These are phyloP conservation scores for Debaryomyces hansenii DNA, from an alignment of 805 yeast genomes.

Conservation along the genomic window DNA sequence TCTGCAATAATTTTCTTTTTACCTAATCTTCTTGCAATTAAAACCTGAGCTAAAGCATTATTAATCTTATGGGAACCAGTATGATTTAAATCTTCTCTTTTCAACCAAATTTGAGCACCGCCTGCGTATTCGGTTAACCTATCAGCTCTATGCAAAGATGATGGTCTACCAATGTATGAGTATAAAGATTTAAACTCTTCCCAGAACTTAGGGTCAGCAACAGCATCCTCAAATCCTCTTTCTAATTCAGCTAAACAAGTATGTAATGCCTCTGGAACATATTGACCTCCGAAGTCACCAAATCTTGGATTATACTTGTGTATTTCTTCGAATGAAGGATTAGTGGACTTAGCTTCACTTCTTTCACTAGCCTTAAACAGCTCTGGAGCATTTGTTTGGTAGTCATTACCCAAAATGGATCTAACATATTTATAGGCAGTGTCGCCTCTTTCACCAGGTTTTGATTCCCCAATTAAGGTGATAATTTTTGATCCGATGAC, in stretches of 20 bases:
- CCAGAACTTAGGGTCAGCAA: slow-evolving; percentile 92
- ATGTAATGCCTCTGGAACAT: slow-evolving; percentile 95
- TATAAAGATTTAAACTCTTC: slow-evolving; percentile 81
- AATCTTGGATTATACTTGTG: slow-evolving; percentile 77
- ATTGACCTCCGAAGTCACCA: slow-evolving; percentile 98
- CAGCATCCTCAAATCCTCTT: slow-evolving; percentile 80
- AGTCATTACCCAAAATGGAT: slow-evolving; percentile 64
- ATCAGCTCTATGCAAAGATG: slow-evolving; percentile 87
- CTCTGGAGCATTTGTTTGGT: slow-evolving; percentile 26
- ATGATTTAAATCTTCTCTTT: slow-evolving; percentile 93
- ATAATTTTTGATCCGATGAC: slow-evolving; percentile 91
- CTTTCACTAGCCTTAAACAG: slow-evolving; percentile 21
- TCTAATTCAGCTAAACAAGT: slow-evolving; percentile 90
- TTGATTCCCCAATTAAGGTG: slow-evolving; percentile 64
- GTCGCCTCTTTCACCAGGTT: slow-evolving; percentile 58
- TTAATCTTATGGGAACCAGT: slow-evolving; percentile 88
- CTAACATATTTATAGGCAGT: slow-evolving; percentile 67
- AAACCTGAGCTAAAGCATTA: slow-evolving; percentile 80
- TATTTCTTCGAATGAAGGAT: slow-evolving; percentile 47
- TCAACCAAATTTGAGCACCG: slow-evolving; percentile 92
- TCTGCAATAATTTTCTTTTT: slow-evolving; percentile 79
- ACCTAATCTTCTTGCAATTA: slow-evolving; percentile 77
- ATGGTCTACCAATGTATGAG: slow-evolving; percentile 95
- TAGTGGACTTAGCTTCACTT: slow-evolving; percentile 28
- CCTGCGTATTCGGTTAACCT: slow-evolving; percentile 88